Evolutionary conservation across 2,329 filamentous ascomycete genomes (phyloP).

Genomic region (Exserohilum rostratum): DNA sequence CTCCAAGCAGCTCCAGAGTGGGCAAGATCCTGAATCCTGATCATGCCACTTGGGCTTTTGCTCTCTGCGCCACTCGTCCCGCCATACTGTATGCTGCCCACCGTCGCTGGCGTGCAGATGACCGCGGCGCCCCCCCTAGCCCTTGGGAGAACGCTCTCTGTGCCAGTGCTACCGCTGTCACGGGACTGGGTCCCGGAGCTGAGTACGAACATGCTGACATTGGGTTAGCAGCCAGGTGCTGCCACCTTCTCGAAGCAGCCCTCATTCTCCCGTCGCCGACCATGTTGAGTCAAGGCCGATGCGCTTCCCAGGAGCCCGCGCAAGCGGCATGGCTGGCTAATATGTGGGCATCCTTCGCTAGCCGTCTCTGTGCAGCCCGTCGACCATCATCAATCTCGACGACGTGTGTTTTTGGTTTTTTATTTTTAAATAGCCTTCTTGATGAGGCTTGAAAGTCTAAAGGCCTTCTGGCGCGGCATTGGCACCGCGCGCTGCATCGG

Average conservation of each 20-base stretch:
- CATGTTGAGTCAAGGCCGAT: conserved; percentile 19
- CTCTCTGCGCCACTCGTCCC: conserved; percentile 14
- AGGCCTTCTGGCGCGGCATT: conserved; percentile 29
- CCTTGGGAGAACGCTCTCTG: conserved; percentile 14
- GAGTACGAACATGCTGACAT: conserved; percentile 7
- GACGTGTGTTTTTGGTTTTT: conserved; percentile 14
- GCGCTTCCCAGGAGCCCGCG: conserved; percentile 20
- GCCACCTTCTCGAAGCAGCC: conserved; percentile 36
- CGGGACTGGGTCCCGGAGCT: conserved; percentile 17
- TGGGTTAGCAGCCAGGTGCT: conserved; percentile 21
- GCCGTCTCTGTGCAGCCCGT: conserved; percentile 25
- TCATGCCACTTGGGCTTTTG: conserved; percentile 12
- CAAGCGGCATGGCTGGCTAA: conserved; percentile 29
- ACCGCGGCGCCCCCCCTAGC: conserved; percentile 11
- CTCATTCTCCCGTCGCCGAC: conserved; percentile 22
- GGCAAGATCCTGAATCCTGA: not conserved
- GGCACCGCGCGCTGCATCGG: conserved; percentile 41
- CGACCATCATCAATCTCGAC: conserved; percentile 23
- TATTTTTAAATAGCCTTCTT: conserved; percentile 23
- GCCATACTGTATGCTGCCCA: conserved; percentile 15
- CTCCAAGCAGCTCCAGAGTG: not conserved
- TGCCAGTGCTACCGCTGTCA: conserved; percentile 17
- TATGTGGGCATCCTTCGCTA: conserved; percentile 28
- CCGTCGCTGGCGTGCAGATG: conserved; percentile 12
- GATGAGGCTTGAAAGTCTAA: conserved; percentile 41